Percentiles rank a stretch among this genome's conserved stretches.
Conservation (phyloP, 306 rosid species). For the peach (Prunus persica) region DNA sequence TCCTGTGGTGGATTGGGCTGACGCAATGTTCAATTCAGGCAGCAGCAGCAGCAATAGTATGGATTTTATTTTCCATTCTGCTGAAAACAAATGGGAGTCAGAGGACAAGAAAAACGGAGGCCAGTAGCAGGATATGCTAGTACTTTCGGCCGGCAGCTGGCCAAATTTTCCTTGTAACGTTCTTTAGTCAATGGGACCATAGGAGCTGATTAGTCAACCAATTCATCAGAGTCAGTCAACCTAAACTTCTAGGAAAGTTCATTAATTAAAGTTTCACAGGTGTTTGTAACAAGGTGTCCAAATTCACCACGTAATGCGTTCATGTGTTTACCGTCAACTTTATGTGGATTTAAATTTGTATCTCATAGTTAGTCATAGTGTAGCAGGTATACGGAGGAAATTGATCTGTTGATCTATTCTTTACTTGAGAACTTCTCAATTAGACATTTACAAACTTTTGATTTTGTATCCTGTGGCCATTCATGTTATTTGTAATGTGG, state of each 20-base stretch:
- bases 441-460: background rate
- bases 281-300: background rate
- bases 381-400: too few species aligned
- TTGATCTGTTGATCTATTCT: background rate
- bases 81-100: conserved; percentile 29
- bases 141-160: background rate
- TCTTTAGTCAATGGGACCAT: background rate
- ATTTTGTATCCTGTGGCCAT: background rate
- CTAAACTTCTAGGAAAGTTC: background rate
- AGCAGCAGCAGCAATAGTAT: conserved; percentile 48
- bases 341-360: background rate
- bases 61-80: conserved; percentile 52
- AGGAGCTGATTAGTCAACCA: background rate
- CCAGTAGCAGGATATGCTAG: background rate
- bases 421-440: background rate
- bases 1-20: conserved; percentile 60
- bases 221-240: background rate
- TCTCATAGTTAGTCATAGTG: background rate
- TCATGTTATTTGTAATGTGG: background rate
- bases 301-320: too few species aligned
- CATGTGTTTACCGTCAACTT: background rate
- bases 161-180: background rate
- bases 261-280: too few species aligned
- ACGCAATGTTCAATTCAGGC: conserved; percentile 64
- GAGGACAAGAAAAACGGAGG: conserved; percentile 34